Percentiles rank a stretch among this genome's conserved stretches.
Evolutionary conservation across 2,329 filamentous ascomycete species (phyloP).

Genomic region (Myriosclerotinia duriaeana): DNA sequence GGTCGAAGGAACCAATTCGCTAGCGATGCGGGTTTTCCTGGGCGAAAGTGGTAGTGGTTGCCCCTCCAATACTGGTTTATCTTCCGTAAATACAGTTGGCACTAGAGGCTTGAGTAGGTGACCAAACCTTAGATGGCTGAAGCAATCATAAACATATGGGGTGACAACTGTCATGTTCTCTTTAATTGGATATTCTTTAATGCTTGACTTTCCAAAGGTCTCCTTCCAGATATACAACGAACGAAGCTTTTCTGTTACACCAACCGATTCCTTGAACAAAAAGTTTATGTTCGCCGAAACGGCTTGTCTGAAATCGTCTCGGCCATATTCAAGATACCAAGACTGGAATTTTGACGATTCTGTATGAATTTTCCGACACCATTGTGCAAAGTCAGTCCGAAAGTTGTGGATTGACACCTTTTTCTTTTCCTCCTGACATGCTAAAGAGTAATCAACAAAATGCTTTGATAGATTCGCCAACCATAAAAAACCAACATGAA

Average conservation of each 20-base stretch:
- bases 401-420: slow-evolving; percentile 58
- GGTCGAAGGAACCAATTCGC: not conserved
- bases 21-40: slow-evolving; percentile 11
- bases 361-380: slow-evolving; percentile 52
- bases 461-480: slow-evolving; percentile 70
- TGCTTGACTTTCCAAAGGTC: slow-evolving; percentile 37
- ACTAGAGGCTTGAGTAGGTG: slow-evolving; percentile 48
- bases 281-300: slow-evolving; percentile 61
- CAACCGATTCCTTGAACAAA: slow-evolving; percentile 62
- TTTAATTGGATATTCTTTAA: slow-evolving; percentile 36
- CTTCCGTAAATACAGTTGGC: slow-evolving; percentile 32
- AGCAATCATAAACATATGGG: slow-evolving; percentile 63
- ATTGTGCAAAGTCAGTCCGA: slow-evolving; percentile 53
- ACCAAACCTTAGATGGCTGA: slow-evolving; percentile 62
- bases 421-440: slow-evolving; percentile 27
- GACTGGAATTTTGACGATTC: slow-evolving; percentile 45
- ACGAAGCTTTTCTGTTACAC: slow-evolving; percentile 39
- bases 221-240: slow-evolving; percentile 44
- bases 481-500: slow-evolving; percentile 66
- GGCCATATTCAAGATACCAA: slow-evolving; percentile 56
- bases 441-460: slow-evolving; percentile 59
- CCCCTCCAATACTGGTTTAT: slow-evolving; percentile 33
- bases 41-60: slow-evolving; percentile 1
- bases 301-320: slow-evolving; percentile 62
- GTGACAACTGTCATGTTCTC: slow-evolving; percentile 63